Conservation (phyloP, 345 rosid species). For the Bruguiera sexangula region DNA sequence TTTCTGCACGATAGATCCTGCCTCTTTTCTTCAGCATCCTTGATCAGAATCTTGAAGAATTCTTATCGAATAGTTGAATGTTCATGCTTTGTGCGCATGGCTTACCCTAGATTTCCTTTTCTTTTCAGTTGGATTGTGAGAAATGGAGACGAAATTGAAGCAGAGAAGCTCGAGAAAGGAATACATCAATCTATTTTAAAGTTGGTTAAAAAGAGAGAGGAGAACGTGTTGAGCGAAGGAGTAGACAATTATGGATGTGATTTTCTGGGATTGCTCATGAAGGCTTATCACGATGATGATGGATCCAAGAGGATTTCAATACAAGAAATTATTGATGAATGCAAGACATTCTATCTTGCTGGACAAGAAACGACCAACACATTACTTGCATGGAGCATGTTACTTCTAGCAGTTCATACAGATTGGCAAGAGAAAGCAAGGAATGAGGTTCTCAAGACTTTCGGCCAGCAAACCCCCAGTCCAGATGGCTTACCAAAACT, state of each 20-base stretch:
- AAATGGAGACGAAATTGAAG: constrained; percentile 23
- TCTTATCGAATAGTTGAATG: neutral
- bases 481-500: constrained; percentile 28
- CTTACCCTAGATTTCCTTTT: no score
- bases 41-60: neutral
- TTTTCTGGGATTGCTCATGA: constrained; percentile 28
- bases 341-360: constrained; percentile 39
- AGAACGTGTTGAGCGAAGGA: constrained; percentile 2
- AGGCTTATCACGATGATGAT: constrained; percentile 13
- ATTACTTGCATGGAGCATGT: constrained; percentile 24
- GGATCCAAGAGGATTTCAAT: constrained; percentile 19
- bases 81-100: neutral
- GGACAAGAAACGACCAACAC: constrained; percentile 28
- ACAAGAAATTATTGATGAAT: constrained; percentile 34
- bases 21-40: no score
- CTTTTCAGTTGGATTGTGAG: constrained; percentile 26
- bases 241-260: constrained; percentile 19
- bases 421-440: constrained; percentile 51
- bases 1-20: no score
- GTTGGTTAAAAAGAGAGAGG: constrained; percentile 32
- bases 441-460: constrained; percentile 24
- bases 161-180: constrained; percentile 13
- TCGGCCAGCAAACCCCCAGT: constrained; percentile 28
- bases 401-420: constrained; percentile 30
- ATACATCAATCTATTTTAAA: neutral